Conservation (phyloP, 306 rosid species). For the Amphicarpaea edgeworthii region DNA sequence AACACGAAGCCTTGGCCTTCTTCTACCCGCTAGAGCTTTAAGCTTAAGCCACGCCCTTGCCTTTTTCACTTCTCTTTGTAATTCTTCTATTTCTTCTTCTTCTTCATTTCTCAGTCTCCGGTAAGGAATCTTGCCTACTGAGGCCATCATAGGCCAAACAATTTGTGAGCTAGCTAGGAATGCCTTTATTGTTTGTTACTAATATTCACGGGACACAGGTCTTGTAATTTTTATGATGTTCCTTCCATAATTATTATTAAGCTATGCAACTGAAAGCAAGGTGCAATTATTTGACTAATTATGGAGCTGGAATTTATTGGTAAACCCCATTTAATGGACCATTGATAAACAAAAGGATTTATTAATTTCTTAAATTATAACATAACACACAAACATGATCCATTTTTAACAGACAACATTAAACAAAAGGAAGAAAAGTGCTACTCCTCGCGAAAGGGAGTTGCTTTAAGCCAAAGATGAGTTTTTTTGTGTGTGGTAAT, state of each 20-base stretch:
- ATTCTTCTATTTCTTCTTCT: slow-evolving; percentile 31
- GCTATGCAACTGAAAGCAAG: not conserved
- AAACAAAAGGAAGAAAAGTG: not conserved
- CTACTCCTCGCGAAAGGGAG: not conserved
- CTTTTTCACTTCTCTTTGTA: slow-evolving; percentile 45
- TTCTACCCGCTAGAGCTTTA: slow-evolving; percentile 51
- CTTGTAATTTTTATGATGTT: not conserved
- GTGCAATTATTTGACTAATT: slow-evolving; percentile 27
- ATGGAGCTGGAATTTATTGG: slow-evolving; percentile 51
- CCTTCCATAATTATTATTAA: not conserved
- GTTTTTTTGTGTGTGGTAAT: slow-evolving; percentile 49
- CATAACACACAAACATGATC: not conserved
- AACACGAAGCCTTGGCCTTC: slow-evolving; percentile 52
- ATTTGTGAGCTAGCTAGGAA: not conserved
- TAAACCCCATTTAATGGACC: slow-evolving; percentile 32
- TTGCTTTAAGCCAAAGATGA: slow-evolving; percentile 22
- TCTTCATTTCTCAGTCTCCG: slow-evolving; percentile 48
- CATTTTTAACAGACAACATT: not conserved
- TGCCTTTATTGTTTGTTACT: not conserved
- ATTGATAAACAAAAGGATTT: too few species aligned
- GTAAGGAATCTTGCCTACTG: slow-evolving; percentile 40
- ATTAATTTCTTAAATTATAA: not conserved
- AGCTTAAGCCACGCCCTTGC: slow-evolving; percentile 51
- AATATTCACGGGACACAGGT: not conserved
- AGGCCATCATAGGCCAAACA: slow-evolving; percentile 20